Conservation (phyloP, 2,329 filamentous ascomycete genomes). For the Claviceps sp. region DNA sequence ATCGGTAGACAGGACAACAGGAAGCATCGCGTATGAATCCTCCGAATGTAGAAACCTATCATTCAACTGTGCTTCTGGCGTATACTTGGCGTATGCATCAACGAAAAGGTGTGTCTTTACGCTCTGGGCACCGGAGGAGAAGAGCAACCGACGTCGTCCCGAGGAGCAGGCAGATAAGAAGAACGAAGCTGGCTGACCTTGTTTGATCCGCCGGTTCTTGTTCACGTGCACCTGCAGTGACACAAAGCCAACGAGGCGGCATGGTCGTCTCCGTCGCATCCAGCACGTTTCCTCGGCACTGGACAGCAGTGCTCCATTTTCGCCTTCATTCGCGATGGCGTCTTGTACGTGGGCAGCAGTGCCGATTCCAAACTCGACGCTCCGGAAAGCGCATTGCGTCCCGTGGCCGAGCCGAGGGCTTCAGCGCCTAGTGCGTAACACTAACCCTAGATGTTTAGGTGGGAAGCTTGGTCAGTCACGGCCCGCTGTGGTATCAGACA, state of each 20-base stretch:
- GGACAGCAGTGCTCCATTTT: not conserved
- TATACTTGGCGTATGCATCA: too few species aligned
- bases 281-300: not conserved
- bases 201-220: not conserved
- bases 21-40: not conserved
- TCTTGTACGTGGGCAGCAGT: not conserved
- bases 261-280: conserved; percentile 1
- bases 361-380: not conserved
- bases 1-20: not conserved
- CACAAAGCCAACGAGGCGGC: not conserved
- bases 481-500: too few species aligned
- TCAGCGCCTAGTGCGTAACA: too few species aligned
- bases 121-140: not conserved
- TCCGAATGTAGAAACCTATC: too few species aligned
- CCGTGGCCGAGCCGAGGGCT: not conserved
- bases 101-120: not conserved
- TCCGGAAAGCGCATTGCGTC: not conserved
- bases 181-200: not conserved
- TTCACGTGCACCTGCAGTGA: not conserved
- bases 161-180: not conserved
- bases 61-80: too few species aligned
- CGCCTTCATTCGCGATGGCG: not conserved
- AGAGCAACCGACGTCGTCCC: not conserved
- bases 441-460: too few species aligned
- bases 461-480: too few species aligned